Conservation (phyloP, 139 green algal genomes). For the Auxenochlorella pyrenoidosa region DNA sequence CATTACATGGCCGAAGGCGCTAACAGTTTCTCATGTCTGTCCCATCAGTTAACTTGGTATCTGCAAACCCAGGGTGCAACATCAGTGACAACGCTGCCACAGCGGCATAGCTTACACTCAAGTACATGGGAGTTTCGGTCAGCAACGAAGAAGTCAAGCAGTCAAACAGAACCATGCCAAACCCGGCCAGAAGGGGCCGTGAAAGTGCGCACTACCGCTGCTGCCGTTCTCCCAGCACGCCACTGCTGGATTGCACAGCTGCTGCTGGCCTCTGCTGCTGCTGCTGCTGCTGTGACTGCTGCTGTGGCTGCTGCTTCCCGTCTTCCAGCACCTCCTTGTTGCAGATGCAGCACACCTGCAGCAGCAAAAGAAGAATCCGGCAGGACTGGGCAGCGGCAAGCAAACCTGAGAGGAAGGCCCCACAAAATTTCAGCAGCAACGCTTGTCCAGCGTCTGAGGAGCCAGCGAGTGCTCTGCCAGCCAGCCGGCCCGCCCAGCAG, state of each 20-base stretch:
- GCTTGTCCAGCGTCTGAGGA: neutral
- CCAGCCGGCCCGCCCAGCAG: too few species aligned
- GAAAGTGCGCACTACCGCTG: neutral
- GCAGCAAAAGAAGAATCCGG: neutral
- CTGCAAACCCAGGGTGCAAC: neutral
- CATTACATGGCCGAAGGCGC: too few species aligned
- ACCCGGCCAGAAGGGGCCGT: too few species aligned
- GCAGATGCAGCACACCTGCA: conserved; percentile 52
- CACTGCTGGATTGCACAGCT: neutral
- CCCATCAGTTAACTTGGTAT: too few species aligned
- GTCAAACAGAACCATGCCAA: too few species aligned
- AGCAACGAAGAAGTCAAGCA: too few species aligned
- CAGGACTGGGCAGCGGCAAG: neutral
- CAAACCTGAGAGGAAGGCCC: neutral
- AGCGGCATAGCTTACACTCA: too few species aligned
- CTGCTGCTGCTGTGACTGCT: neutral
- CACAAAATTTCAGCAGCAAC: neutral
- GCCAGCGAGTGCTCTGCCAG: too few species aligned
- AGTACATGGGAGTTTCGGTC: too few species aligned
- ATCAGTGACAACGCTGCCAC: neutral
- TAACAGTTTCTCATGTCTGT: too few species aligned
- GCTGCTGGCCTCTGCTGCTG: neutral
- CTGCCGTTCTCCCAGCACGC: conserved; percentile 14
- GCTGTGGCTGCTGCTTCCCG: neutral
- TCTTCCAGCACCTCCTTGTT: conserved; percentile 36